phyloP scores from a whole-genome alignment of 1,284 basidiomycete genomes.

The Kalmanozyma brasiliensis region DNA sequence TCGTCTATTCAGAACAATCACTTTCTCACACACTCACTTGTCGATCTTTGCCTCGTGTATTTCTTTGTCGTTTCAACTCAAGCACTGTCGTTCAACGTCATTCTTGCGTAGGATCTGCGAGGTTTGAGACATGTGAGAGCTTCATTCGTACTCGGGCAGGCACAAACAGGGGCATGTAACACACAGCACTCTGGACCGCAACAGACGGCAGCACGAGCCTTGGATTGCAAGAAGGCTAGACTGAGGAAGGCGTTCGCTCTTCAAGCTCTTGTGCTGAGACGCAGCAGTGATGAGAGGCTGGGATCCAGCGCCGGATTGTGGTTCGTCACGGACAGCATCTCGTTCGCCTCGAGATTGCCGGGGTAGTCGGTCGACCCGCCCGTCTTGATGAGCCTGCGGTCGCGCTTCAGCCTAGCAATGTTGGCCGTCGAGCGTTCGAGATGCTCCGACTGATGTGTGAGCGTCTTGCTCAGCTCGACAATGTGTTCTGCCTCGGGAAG shows the following conservation, averaged over 20 bases:
- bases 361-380: constrained; percentile 20
- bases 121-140: too few species aligned
- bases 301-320: constrained; percentile 19
- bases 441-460: constrained; percentile 22
- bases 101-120: too few species aligned
- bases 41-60: background rate
- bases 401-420: constrained; percentile 24
- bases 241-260: background rate
- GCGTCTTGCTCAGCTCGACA: constrained; percentile 33
- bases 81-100: too few species aligned
- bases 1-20: background rate
- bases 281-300: constrained; percentile 9
- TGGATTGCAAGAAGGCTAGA: background rate
- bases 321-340: constrained; percentile 14
- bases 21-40: constrained; percentile 1
- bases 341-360: constrained; percentile 22
- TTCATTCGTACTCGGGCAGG: too few species aligned
- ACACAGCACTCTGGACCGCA: too few species aligned
- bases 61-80: background rate
- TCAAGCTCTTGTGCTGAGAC: constrained; percentile 1
- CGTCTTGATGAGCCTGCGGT: constrained; percentile 25
- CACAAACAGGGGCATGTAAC: too few species aligned
- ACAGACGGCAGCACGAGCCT: too few species aligned
- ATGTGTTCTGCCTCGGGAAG: constrained; percentile 52
- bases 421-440: constrained; percentile 12